Conservation (phyloP, 495 filamentous ascomycete genomes). For the Hyaloscypha bicolor region DNA sequence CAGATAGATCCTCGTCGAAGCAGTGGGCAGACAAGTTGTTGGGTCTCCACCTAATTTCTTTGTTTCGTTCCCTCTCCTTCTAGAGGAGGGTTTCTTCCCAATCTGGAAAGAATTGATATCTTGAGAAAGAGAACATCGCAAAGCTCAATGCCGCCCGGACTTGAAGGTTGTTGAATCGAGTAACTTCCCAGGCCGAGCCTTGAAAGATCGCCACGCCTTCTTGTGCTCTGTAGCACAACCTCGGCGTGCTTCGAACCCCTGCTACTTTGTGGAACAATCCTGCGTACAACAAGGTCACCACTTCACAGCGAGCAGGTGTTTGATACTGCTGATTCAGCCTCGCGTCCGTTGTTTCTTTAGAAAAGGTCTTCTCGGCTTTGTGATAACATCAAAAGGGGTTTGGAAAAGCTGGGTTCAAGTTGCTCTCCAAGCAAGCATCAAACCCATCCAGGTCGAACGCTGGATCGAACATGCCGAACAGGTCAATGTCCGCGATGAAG, state of each 20-base stretch:
- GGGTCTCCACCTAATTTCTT: no score
- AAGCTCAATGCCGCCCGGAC: no score
- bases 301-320: not conserved
- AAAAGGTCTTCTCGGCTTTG: not conserved
- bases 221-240: not conserved
- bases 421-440: constrained; percentile 44
- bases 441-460: constrained; percentile 45
- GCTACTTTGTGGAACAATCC: not conserved
- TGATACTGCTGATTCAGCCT: not conserved
- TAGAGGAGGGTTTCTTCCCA: no score
- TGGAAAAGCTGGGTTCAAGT: constrained; percentile 42
- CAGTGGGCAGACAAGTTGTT: no score
- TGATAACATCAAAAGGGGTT: constrained; percentile 31
- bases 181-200: no score
- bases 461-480: constrained; percentile 48
- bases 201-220: not conserved
- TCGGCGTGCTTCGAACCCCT: not conserved
- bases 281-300: not conserved
- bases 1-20: no score
- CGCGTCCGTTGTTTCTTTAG: not conserved
- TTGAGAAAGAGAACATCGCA: no score
- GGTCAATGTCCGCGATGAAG: constrained; percentile 39
- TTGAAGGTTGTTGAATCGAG: no score
- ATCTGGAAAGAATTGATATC: no score
- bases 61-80: no score